phyloP scores from a whole-genome alignment of 345 rosid genomes.

The Hirschfeldia incana region DNA sequence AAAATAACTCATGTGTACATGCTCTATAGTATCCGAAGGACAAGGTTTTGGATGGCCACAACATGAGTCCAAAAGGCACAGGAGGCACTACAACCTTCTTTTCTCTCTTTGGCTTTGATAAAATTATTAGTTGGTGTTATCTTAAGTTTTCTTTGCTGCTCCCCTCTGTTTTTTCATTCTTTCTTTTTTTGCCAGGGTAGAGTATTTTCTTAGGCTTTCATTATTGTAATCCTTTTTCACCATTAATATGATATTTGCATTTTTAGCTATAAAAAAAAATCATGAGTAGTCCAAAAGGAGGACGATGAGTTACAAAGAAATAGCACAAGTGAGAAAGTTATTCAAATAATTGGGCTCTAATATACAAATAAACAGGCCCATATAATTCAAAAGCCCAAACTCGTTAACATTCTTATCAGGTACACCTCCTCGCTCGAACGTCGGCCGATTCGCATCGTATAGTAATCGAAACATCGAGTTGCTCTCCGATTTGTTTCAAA shows the following conservation, averaged over 20 bases:
- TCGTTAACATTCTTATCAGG: background rate
- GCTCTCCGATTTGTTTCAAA: background rate
- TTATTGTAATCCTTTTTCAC: no score
- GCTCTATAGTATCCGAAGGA: background rate
- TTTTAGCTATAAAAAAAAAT: no score
- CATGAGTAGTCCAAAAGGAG: background rate
- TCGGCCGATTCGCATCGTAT: conserved; percentile 21
- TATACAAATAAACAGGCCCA: background rate
- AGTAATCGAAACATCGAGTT: background rate
- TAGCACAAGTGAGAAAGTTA: background rate
- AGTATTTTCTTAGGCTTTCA: no score
- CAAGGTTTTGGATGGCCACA: background rate
- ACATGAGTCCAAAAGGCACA: background rate
- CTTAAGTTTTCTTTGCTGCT: no score
- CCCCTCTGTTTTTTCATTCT: no score
- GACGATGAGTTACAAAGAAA: no score
- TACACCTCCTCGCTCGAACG: conserved; percentile 4
- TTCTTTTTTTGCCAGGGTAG: no score
- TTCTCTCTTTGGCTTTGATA: no score
- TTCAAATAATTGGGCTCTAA: conserved; percentile 2
- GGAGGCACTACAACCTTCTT: no score
- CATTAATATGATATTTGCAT: no score
- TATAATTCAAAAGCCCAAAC: background rate
- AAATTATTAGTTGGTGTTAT: no score
- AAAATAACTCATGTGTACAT: background rate